Conservation (phyloP, 805 yeast species). For the Wickerhamiella nectarea region DNA sequence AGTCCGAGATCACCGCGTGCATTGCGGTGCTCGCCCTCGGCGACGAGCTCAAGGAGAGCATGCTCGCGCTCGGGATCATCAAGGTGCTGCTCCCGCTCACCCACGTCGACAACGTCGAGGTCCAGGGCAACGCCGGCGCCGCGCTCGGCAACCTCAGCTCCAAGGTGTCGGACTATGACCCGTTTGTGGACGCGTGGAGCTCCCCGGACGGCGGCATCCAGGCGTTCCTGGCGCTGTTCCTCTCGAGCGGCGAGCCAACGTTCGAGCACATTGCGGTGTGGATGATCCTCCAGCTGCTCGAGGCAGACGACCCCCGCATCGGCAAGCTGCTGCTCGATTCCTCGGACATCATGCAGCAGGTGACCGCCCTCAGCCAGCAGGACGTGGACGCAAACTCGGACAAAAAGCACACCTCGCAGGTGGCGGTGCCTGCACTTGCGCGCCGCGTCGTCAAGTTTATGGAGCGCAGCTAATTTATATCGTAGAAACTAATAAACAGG, state of each 20-base stretch:
- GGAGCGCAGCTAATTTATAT: background rate
- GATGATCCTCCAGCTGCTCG: slow-evolving; percentile 88
- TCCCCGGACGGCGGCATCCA: slow-evolving; percentile 72
- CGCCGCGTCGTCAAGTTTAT: slow-evolving; percentile 21
- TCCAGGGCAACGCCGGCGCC: slow-evolving; percentile 96
- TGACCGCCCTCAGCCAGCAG: slow-evolving; percentile 25
- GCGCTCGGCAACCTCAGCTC: slow-evolving; percentile 93
- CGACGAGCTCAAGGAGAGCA: slow-evolving; percentile 77
- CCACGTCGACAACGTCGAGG: slow-evolving; percentile 75
- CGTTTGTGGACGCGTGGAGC: slow-evolving; percentile 66
- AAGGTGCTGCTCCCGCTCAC: slow-evolving; percentile 88
- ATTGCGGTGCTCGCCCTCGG: slow-evolving; percentile 94
- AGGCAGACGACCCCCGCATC: slow-evolving; percentile 60
- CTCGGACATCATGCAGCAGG: slow-evolving; percentile 24
- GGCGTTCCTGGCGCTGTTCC: slow-evolving; percentile 68
- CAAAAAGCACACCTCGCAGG: slow-evolving; percentile 23
- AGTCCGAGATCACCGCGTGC: slow-evolving; percentile 92
- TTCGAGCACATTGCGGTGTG: slow-evolving; percentile 96
- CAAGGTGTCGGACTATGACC: slow-evolving; percentile 69
- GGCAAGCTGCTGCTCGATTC: slow-evolving; percentile 23
- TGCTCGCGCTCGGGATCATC: slow-evolving; percentile 70
- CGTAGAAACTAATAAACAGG: too few relatives aligned
- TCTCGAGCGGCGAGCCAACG: slow-evolving; percentile 75
- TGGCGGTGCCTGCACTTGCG: slow-evolving; percentile 28
- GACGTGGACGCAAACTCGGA: slow-evolving; percentile 19